Percentiles rank a stretch among this genome's conserved stretches.
phyloP scores from a whole-genome alignment of 352 stramenopile species.

The Thraustotheca clavata region DNA sequence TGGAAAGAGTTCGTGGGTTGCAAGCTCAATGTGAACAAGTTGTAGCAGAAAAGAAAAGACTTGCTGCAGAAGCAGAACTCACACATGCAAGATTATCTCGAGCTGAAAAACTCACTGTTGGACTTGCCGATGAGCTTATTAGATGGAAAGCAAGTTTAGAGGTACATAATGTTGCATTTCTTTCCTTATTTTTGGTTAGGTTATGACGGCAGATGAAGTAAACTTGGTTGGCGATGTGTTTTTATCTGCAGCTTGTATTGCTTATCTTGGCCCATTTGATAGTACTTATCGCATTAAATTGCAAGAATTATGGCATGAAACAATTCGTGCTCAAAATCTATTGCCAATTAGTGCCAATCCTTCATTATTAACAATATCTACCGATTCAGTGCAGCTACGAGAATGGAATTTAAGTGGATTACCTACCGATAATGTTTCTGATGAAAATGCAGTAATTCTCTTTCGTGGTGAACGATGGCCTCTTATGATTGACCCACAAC shows the following conservation, averaged over 20 bases:
- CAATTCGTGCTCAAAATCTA: conserved; percentile 22
- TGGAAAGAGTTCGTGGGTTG: conserved; percentile 39
- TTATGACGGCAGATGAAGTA: conserved; percentile 25
- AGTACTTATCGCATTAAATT: conserved; percentile 31
- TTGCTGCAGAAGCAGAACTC: conserved; percentile 53
- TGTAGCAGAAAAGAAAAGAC: conserved; percentile 51
- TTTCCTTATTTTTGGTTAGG: background rate
- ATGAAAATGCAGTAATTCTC: conserved; percentile 88
- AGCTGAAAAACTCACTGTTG: conserved; percentile 52
- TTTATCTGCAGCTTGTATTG: conserved; percentile 45
- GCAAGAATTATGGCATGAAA: conserved; percentile 30
- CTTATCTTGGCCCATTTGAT: conserved; percentile 64
- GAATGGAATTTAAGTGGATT: conserved; percentile 84
- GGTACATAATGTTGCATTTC: conserved; percentile 27
- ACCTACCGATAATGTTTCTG: conserved; percentile 81
- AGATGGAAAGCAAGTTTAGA: conserved; percentile 63
- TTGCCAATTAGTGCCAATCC: conserved; percentile 40
- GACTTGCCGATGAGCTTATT: conserved; percentile 58
- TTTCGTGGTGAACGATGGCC: conserved; percentile 83
- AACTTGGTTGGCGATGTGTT: conserved; percentile 53
- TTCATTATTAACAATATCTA: conserved; percentile 56
- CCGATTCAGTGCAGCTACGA: conserved; percentile 74
- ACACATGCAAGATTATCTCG: conserved; percentile 44
- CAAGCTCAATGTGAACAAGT: conserved; percentile 57
- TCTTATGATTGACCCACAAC: conserved; percentile 91